Evolutionary conservation across 169 alveolate genomes (phyloP).

Genomic region (Plasmodium gonderi): DNA sequence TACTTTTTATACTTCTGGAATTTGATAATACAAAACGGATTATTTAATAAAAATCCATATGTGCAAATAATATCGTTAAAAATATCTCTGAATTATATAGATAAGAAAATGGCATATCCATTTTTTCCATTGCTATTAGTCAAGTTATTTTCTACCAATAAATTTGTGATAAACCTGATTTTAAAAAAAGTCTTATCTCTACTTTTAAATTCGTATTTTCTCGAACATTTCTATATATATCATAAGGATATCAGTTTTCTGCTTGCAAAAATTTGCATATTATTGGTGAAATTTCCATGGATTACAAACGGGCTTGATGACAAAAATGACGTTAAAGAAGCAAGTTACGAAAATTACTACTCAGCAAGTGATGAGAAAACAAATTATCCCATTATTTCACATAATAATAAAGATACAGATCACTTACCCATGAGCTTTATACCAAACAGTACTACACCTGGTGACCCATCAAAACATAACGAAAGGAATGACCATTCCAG

Average conservation of each 20-base stretch:
- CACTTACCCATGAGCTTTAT: neutral
- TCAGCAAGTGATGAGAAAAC: neutral
- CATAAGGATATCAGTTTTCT: slow-evolving; percentile 33
- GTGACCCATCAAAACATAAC: neutral
- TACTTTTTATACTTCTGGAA: slow-evolving; percentile 72
- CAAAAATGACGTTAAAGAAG: neutral
- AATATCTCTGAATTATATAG: slow-evolving; percentile 50
- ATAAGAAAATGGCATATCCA: slow-evolving; percentile 21
- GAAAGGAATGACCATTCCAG: neutral
- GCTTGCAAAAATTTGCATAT: slow-evolving; percentile 47
- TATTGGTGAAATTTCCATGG: slow-evolving; percentile 62
- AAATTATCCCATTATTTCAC: neutral
- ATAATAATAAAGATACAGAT: neutral
- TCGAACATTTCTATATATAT: slow-evolving; percentile 71
- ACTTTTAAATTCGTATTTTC: slow-evolving; percentile 52
- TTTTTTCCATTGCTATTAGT: slow-evolving; percentile 61
- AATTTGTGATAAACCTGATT: slow-evolving; percentile 65
- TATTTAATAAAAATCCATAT: slow-evolving; percentile 58
- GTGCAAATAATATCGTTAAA: slow-evolving; percentile 64
- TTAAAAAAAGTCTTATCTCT: slow-evolving; percentile 55
- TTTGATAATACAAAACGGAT: slow-evolving; percentile 33
- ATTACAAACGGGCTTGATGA: slow-evolving; percentile 70
- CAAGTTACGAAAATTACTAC: neutral
- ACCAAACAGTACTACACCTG: neutral
- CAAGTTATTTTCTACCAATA: slow-evolving; percentile 20